phyloP scores from a whole-genome alignment of 2,329 filamentous ascomycete species.

The Diaporthe longicolla region DNA sequence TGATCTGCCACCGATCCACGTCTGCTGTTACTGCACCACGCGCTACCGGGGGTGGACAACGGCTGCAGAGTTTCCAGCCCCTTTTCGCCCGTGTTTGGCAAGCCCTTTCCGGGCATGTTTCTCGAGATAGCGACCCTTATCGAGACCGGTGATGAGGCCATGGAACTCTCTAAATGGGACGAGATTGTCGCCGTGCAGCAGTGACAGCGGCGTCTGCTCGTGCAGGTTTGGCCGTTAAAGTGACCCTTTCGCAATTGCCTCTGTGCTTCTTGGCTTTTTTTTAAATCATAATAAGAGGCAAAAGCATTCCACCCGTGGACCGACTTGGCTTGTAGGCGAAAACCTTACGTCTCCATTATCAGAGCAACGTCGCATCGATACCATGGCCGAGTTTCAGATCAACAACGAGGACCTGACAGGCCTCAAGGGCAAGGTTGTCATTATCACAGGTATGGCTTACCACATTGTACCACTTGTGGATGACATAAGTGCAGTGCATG shows the following conservation, averaged over 20 bases:
- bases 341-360: slow-evolving; percentile 4
- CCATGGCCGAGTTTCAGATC: slow-evolving; percentile 62
- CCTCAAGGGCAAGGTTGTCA: slow-evolving; percentile 64
- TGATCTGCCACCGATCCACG: slow-evolving; percentile 8
- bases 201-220: not conserved
- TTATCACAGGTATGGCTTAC: slow-evolving; percentile 58
- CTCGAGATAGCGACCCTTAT: slow-evolving; percentile 32
- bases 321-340: slow-evolving; percentile 22
- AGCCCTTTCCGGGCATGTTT: slow-evolving; percentile 29
- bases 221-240: not conserved
- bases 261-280: not conserved
- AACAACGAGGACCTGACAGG: slow-evolving; percentile 57
- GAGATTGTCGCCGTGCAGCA: slow-evolving; percentile 10
- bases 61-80: slow-evolving; percentile 12
- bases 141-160: slow-evolving; percentile 5
- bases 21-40: slow-evolving; percentile 20
- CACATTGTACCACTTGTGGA: not conserved
- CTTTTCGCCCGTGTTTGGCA: slow-evolving; percentile 1
- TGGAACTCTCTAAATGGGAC: slow-evolving; percentile 30
- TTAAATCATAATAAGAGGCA: not conserved
- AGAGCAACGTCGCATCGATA: slow-evolving; percentile 18
- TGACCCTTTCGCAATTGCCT: not conserved
- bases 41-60: slow-evolving; percentile 7
- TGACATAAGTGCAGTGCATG: not conserved
- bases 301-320: slow-evolving; percentile 21